These are phyloP conservation scores for Kwoniella botswanensis DNA, from an alignment of 768 basidiomycete species.

Conservation along the genomic window DNA sequence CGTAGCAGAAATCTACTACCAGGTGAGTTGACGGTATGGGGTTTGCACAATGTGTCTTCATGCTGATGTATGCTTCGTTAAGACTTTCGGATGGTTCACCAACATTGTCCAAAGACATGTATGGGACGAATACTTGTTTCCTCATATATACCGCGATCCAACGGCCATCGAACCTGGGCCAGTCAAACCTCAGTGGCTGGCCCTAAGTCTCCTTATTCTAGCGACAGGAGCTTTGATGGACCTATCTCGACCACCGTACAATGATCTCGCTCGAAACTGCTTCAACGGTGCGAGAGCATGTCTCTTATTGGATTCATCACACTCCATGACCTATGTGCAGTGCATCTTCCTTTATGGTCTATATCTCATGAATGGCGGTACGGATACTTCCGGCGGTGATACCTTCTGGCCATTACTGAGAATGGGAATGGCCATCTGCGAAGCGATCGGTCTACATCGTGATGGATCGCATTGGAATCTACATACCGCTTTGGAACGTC, in stretches of 20 bases:
- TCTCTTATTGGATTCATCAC: conserved; percentile 25
- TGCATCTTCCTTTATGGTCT: conserved; percentile 26
- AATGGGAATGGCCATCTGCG: conserved; percentile 32
- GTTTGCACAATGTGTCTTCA: background rate
- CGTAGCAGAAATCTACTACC: conserved; percentile 24
- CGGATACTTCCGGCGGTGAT: conserved; percentile 24
- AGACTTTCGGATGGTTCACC: conserved; percentile 34
- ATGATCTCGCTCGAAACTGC: conserved; percentile 7
- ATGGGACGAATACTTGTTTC: conserved; percentile 20
- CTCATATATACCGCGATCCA: conserved; percentile 21
- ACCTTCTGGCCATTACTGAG: conserved; percentile 28
- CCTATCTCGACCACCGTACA: conserved; percentile 17
- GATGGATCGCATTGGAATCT: conserved; percentile 28
- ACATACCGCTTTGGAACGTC: conserved; percentile 13
- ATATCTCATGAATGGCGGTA: conserved; percentile 33
- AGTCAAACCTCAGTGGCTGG: conserved; percentile 25
- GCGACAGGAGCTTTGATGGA: conserved; percentile 32
- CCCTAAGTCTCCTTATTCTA: conserved; percentile 23
- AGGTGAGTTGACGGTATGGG: conserved; percentile 4
- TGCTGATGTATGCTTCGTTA: background rate
- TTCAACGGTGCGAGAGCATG: conserved; percentile 26
- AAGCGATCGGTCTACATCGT: conserved; percentile 34
- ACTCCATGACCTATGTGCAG: conserved; percentile 30
- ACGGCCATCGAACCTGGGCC: background rate
- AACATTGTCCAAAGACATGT: conserved; percentile 25